These are phyloP conservation scores for Trifolium subterraneum DNA, from an alignment of 306 rosid species.

Conservation along the genomic window DNA sequence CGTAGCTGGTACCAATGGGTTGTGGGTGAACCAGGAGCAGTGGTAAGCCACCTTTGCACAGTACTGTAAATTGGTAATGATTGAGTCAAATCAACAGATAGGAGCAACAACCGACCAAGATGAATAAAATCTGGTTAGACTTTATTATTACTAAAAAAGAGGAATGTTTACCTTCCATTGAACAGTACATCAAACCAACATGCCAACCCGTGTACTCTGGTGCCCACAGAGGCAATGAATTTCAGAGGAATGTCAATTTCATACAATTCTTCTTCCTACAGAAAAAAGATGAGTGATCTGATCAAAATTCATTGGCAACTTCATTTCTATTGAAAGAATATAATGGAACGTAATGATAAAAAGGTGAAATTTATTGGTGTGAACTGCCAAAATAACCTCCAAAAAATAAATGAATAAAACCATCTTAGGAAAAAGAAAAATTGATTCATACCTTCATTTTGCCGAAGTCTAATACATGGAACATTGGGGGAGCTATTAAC, in stretches of 20 bases:
- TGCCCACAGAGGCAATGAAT: constrained; percentile 78
- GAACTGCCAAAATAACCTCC: constrained; percentile 23
- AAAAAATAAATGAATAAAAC: constrained; percentile 10
- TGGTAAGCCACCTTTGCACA: constrained; percentile 94
- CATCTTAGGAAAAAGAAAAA: constrained; percentile 1
- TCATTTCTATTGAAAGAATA: constrained; percentile 18
- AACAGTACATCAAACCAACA: constrained; percentile 98
- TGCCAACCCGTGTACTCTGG: constrained; percentile 96
- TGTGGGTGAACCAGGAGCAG: constrained; percentile 94
- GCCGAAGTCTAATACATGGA: constrained; percentile 83
- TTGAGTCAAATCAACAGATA: constrained; percentile 19
- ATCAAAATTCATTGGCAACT: constrained; percentile 15
- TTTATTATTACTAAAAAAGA: constrained; percentile 20
- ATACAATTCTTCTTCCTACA: constrained; percentile 87
- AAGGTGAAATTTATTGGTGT: background rate
- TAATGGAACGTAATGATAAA: background rate
- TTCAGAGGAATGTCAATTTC: constrained; percentile 87
- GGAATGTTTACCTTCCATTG: constrained; percentile 75
- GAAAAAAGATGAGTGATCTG: constrained; percentile 28
- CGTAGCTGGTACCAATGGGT: constrained; percentile 98
- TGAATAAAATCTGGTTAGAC: constrained; percentile 1
- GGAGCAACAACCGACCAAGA: constrained; percentile 5
- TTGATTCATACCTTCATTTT: constrained; percentile 66
- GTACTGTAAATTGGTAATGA: constrained; percentile 58
- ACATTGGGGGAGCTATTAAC: constrained; percentile 78